Base-by-base conservation (phyloP, 1,284 basidiomycete species). In the Irpex lacteus region DNA sequence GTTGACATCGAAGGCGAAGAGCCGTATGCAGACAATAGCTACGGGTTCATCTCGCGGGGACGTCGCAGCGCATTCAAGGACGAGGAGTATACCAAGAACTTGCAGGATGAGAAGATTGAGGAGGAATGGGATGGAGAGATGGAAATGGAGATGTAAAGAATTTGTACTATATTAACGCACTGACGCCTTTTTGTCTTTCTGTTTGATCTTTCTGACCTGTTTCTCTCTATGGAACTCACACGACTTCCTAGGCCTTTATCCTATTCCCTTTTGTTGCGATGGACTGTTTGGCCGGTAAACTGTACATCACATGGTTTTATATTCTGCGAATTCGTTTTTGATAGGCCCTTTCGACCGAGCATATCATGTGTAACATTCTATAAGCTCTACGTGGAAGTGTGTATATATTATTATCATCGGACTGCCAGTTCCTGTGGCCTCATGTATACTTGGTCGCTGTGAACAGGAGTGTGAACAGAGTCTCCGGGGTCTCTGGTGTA, bases 121-220 rank as follows among this genome's bases (percentile, higher is more conserved):
- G 77, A 80, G 61, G 74, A 76, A 56, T 77, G 74, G 73, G 76
- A 77, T 66, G 76, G 75, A 70, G 76, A 76, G 60, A 76, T 77
- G 76, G 77, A 77, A 63, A 77, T 77, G 77, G 77, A 78, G 61
- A 73, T 76, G 73, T 75, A 62, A 52, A 58, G 34, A 56, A 56
- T 32, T 56, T 56, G 54, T 56, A 56, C 32, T 36, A 56, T 56
- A 56, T 32, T 8, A 34, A 36, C 54, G 18, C 54, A 56, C 26
- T 56, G 21, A 36, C 34, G 54, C 32, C 34, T 52, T 52, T 52
- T 19, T 52, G 13, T 52, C 4, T 44, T 15, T 44, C 40, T 44
- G 8, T 44, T 44, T 15, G 2, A 44, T 44, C 40, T 44, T 11
- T 44, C 26, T 26, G 26, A 26, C 26, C 26, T 26, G 26, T 26